Evolutionary conservation across 1,284 basidiomycete genomes (phyloP).

Genomic region (Cutaneotrichosporon curvatum): DNA sequence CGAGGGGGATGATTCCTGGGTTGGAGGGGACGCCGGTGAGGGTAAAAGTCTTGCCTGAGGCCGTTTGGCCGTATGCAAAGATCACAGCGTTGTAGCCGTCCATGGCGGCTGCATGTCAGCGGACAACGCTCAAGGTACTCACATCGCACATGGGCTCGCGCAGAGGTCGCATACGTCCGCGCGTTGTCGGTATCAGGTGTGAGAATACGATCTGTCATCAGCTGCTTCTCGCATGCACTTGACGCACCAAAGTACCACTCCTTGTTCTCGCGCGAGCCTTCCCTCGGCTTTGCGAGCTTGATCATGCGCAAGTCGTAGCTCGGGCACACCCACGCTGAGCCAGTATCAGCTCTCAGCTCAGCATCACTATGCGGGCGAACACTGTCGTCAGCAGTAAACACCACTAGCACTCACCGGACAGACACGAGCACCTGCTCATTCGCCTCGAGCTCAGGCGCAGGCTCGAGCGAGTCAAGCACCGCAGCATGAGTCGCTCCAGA

Average conservation of each 20-base stretch:
- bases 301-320: slow-evolving; percentile 34
- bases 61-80: slow-evolving; percentile 73
- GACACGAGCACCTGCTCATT: slow-evolving; percentile 80
- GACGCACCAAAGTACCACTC: slow-evolving; percentile 50
- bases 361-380: slow-evolving; percentile 59
- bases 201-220: slow-evolving; percentile 44
- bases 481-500: slow-evolving; percentile 7
- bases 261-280: slow-evolving; percentile 31
- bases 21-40: slow-evolving; percentile 72
- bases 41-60: slow-evolving; percentile 84
- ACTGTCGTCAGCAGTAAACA: slow-evolving; percentile 44
- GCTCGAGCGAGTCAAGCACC: slow-evolving; percentile 14
- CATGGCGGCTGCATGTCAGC: slow-evolving; percentile 63
- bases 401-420: slow-evolving; percentile 55
- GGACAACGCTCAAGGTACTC: slow-evolving; percentile 17
- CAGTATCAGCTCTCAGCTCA: slow-evolving; percentile 25
- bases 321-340: slow-evolving; percentile 34
- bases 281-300: slow-evolving; percentile 34
- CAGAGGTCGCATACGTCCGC: slow-evolving; percentile 74
- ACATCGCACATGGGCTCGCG: slow-evolving; percentile 70
- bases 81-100: slow-evolving; percentile 93
- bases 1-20: slow-evolving; percentile 88
- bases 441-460: slow-evolving; percentile 15
- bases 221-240: slow-evolving; percentile 25
- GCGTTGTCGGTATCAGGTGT: slow-evolving; percentile 63